These are phyloP conservation scores for Lyophyllum semitale DNA, from an alignment of 768 basidiomycete genomes.

Conservation along the genomic window DNA sequence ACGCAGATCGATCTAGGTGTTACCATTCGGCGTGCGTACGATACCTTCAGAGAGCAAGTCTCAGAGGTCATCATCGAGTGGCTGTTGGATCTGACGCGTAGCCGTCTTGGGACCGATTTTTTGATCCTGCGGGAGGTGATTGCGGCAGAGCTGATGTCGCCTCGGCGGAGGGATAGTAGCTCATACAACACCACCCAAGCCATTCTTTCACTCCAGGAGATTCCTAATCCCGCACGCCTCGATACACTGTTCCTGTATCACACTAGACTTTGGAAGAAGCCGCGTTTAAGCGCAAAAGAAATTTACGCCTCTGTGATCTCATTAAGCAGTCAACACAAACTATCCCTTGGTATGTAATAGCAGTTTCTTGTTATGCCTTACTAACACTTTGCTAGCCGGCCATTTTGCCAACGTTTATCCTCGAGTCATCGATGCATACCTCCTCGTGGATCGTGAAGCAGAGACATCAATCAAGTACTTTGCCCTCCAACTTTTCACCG, in stretches of 20 bases:
- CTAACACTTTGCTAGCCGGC: conserved; percentile 50
- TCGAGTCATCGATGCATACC: conserved; percentile 85
- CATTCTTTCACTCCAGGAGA: conserved; percentile 39
- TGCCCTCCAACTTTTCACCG: conserved; percentile 89
- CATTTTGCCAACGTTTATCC: conserved; percentile 87
- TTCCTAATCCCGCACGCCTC: conserved; percentile 59
- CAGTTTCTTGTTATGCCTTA: background rate
- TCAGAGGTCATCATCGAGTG: conserved; percentile 83
- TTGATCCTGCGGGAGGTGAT: conserved; percentile 73
- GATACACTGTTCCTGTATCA: conserved; percentile 83
- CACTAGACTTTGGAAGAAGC: conserved; percentile 82
- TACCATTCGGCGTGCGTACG: conserved; percentile 83
- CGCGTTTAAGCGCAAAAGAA: conserved; percentile 78
- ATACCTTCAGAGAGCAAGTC: conserved; percentile 88
- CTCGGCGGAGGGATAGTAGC: conserved; percentile 54
- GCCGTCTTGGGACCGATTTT: conserved; percentile 66
- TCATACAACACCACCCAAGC: conserved; percentile 41
- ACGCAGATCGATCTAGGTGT: conserved; percentile 90
- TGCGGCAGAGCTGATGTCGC: conserved; percentile 65
- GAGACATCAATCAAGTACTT: conserved; percentile 96
- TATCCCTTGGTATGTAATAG: conserved; percentile 67
- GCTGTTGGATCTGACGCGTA: conserved; percentile 79
- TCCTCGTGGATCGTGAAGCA: conserved; percentile 90
- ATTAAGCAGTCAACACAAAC: conserved; percentile 71
- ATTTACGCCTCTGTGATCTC: conserved; percentile 77